These are phyloP conservation scores for Tolypocladium paradoxum DNA, from an alignment of 2,329 filamentous ascomycete genomes.

Conservation along the genomic window DNA sequence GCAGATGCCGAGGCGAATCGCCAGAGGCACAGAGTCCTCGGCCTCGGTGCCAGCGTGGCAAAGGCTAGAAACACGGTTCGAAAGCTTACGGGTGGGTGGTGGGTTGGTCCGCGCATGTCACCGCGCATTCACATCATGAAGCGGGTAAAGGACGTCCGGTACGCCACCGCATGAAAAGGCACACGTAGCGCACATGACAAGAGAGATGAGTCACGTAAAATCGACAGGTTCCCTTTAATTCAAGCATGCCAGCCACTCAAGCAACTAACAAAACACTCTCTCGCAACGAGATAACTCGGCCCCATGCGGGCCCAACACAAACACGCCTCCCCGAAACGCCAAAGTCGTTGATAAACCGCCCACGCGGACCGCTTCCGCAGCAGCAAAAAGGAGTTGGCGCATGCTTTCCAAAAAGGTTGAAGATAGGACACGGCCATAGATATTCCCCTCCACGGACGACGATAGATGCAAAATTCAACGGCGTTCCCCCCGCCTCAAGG, in stretches of 20 bases:
- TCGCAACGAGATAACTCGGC: not conserved
- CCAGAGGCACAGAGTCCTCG: constrained; percentile 24
- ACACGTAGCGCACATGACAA: not conserved
- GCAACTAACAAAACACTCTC: not conserved
- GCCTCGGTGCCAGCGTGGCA: constrained; percentile 30
- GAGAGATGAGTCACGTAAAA: not conserved
- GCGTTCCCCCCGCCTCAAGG: too few relatives aligned
- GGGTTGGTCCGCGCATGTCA: constrained; percentile 51
- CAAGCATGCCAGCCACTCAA: not conserved
- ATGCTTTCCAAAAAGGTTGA: not conserved
- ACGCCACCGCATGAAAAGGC: not conserved
- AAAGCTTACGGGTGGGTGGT: constrained; percentile 47
- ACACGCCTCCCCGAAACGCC: not conserved
- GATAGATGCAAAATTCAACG: not conserved
- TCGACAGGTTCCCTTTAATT: not conserved
- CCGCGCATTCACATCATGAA: constrained; percentile 42
- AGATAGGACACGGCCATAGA: not conserved
- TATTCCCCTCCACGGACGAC: not conserved
- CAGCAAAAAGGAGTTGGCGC: not conserved
- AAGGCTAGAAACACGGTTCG: constrained; percentile 30
- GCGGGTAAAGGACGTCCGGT: constrained; percentile 11
- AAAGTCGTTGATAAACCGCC: not conserved
- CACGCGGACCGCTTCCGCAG: not conserved
- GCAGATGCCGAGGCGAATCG: constrained; percentile 1
- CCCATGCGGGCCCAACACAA: not conserved